These are phyloP conservation scores for Astrocystis sublimbata DNA, from an alignment of 495 filamentous ascomycete genomes.

Conservation along the genomic window DNA sequence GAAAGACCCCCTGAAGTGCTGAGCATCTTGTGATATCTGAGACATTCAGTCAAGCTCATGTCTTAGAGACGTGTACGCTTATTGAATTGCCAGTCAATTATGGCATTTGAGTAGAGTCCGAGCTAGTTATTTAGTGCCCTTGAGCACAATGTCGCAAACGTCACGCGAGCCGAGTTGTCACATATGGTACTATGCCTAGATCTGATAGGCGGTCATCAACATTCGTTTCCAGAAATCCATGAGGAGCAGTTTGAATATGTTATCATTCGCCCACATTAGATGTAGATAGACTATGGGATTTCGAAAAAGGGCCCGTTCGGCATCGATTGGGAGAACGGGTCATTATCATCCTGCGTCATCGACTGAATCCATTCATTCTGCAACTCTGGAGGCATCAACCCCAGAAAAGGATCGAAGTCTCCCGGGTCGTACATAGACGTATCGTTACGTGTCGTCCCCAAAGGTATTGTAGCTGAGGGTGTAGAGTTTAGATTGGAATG, in stretches of 20 bases:
- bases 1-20: too few species aligned
- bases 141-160: too few species aligned
- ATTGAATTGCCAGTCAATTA: too few species aligned
- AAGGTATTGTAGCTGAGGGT: background rate
- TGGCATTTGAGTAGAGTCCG: too few species aligned
- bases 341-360: background rate
- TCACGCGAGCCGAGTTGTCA: too few species aligned
- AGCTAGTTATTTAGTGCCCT: too few species aligned
- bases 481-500: background rate
- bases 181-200: too few species aligned
- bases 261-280: background rate
- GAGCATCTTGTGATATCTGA: too few species aligned
- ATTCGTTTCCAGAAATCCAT: background rate
- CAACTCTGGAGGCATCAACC: slow-evolving; percentile 6
- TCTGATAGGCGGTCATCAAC: background rate
- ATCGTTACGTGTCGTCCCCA: background rate
- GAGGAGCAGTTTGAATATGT: background rate
- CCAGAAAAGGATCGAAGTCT: slow-evolving; percentile 8
- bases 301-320: background rate
- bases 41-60: too few species aligned
- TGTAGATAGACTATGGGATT: background rate
- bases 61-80: too few species aligned
- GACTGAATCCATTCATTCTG: slow-evolving; percentile 15
- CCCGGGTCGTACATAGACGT: background rate
- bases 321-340: background rate